These are phyloP conservation scores for Myxozyma melibiosi DNA, from an alignment of 805 yeast species.

Conservation along the genomic window DNA sequence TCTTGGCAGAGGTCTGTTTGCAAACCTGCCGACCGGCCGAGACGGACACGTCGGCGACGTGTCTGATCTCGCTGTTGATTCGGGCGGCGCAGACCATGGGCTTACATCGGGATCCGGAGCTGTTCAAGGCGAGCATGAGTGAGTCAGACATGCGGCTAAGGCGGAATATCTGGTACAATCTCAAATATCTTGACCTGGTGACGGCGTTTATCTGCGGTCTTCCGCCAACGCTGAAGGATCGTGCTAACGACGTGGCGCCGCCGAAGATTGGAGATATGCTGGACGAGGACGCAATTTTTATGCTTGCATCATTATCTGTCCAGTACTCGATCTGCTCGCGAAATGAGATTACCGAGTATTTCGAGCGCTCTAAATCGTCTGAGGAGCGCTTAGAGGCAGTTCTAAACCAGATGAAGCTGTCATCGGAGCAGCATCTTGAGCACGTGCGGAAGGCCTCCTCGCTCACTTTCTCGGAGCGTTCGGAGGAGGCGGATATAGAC, in stretches of 20 bases:
- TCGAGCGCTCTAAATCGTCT: neutral
- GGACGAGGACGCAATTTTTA: conserved; percentile 13
- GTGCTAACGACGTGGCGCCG: conserved; percentile 3
- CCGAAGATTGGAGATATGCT: conserved; percentile 1
- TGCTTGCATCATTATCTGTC: no score
- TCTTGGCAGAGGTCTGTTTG: conserved; percentile 1
- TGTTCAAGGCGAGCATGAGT: neutral
- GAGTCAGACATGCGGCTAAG: conserved; percentile 5
- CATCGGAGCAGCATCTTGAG: neutral
- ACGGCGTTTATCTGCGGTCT: conserved; percentile 3
- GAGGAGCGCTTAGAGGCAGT: neutral
- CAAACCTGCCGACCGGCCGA: conserved; percentile 4
- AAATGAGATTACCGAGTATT: neutral
- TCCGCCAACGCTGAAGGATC: neutral
- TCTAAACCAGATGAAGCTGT: neutral
- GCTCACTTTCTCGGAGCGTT: neutral
- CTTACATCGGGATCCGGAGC: conserved; percentile 12
- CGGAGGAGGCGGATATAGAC: conserved; percentile 2
- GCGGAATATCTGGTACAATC: conserved; percentile 7
- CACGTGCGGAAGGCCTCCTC: neutral
- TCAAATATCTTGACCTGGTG: neutral
- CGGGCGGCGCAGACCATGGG: conserved; percentile 17
- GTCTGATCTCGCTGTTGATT: conserved; percentile 2
- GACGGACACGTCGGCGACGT: neutral
- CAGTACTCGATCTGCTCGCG: no score